Base-by-base conservation (phyloP, 2,329 filamentous ascomycete species). In the Ophiostoma piceae region DNA sequence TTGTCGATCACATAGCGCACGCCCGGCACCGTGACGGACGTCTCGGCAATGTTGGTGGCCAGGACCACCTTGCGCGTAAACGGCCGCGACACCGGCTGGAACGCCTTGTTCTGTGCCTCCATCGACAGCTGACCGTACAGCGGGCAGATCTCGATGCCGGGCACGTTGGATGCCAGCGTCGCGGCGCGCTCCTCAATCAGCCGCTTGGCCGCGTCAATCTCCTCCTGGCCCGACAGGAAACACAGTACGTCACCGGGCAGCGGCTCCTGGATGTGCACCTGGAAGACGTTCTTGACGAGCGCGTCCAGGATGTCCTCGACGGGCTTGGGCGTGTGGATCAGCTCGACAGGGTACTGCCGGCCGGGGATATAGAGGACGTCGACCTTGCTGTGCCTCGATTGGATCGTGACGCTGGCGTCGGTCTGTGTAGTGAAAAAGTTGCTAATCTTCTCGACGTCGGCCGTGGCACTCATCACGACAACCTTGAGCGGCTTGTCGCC, bases 21-120 rank as follows among this genome's bases (percentile, higher is more conserved):
- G 1, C 95, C 95, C 0, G 94, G 91, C 0, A 99, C 94, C 0
- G 95, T 99, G 71, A 99, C 91, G 0, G 95, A 98, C 0, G 95
- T 98, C 78, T 99, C 95, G n/a, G 95, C 95, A 75, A 99, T 98
- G 76, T 99, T 99, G 16, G 95, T 99, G 0, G 94, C 90, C 0
- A 99, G 82, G 0, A 99, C 93, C 14, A 98, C 85, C 77, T 98
- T 98, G 62, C 95, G 86, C 0, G 92, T 96, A 70, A 84, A 85
- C n/a, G 84, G 84, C 2, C 88, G 86, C 69, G 87, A 87, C 29
- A 91, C 85, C 0, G 91, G 90, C 69, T 89, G 83, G 77, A 99
- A 98, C 11, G 96, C 93, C 29, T 88, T 86, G 74, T 96, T 91
- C 75, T 99, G 95, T 0, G 91, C 90, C 68, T 90, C 87, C 74